Conservation (phyloP, 1,284 basidiomycete genomes). For the Peniophora sp. region DNA sequence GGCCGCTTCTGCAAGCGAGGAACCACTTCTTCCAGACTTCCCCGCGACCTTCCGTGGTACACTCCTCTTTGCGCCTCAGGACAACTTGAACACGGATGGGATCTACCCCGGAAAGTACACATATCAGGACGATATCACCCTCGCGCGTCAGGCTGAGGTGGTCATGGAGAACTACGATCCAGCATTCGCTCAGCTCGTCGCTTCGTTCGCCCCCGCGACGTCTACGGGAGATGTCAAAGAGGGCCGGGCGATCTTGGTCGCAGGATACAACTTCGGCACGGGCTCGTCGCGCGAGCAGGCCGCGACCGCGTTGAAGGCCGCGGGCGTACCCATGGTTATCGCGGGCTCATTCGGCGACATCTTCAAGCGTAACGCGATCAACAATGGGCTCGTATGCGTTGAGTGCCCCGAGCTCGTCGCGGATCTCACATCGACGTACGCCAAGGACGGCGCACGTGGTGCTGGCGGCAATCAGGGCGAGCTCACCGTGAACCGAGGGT, state of each 20-base stretch:
- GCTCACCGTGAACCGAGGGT: constrained; percentile 70
- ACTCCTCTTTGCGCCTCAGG: constrained; percentile 89
- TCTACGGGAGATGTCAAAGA: constrained; percentile 23
- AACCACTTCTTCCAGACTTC: constrained; percentile 73
- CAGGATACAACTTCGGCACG: constrained; percentile 98
- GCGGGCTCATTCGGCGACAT: constrained; percentile 98
- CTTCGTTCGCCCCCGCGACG: constrained; percentile 39
- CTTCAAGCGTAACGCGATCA: constrained; percentile 98
- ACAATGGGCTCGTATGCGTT: constrained; percentile 94
- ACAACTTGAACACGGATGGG: constrained; percentile 97
- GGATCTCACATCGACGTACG: constrained; percentile 75
- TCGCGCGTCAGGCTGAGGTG: constrained; percentile 90
- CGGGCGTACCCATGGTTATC: constrained; percentile 89
- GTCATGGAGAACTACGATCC: constrained; percentile 99
- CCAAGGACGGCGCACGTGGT: constrained; percentile 66
- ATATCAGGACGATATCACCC: constrained; percentile 98
- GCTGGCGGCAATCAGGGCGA: constrained; percentile 73
- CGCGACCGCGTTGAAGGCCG: constrained; percentile 92
- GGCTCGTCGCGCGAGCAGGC: constrained; percentile 99
- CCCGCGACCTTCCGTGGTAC: constrained; percentile 79
- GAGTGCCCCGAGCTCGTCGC: constrained; percentile 87
- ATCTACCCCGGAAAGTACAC: constrained; percentile 99
- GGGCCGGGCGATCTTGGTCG: constrained; percentile 68
- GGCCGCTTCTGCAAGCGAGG: constrained; percentile 24
- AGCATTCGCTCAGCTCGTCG: constrained; percentile 71